These are phyloP conservation scores for Salix brachista DNA, from an alignment of 345 rosid species.

Conservation along the genomic window DNA sequence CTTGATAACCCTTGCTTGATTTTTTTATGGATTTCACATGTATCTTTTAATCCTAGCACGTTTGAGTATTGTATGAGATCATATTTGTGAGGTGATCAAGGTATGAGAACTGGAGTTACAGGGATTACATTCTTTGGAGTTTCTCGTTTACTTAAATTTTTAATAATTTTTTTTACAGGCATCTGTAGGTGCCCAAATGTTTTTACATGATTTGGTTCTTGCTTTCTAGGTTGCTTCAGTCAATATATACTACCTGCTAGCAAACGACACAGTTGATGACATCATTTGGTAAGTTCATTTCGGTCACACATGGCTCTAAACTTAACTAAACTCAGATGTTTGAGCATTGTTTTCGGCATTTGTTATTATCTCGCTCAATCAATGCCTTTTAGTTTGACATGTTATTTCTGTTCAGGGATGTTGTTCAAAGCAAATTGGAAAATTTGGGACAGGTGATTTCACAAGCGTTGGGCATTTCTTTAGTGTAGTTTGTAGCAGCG, in stretches of 20 bases:
- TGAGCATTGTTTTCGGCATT: not conserved
- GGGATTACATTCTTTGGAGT: not conserved
- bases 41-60: not conserved
- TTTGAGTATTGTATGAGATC: not conserved
- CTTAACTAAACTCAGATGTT: not conserved
- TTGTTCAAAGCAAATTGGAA: conserved; percentile 81
- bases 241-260: conserved; percentile 79
- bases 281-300: conserved; percentile 63
- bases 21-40: not conserved
- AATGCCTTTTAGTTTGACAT: not conserved
- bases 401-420: conserved; percentile 57
- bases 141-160: not conserved
- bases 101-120: not conserved
- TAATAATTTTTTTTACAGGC: too few species aligned
- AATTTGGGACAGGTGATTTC: conserved; percentile 83
- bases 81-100: not conserved
- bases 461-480: not conserved
- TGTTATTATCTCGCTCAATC: not conserved
- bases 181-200: not conserved
- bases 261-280: conserved; percentile 95
- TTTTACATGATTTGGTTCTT: conserved; percentile 17
- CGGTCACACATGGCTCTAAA: not conserved
- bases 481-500: not conserved
- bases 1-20: not conserved
- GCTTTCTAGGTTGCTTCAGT: conserved; percentile 68